Conservation (phyloP, 2,329 filamentous ascomycete genomes). For the Penicillium sp. region DNA sequence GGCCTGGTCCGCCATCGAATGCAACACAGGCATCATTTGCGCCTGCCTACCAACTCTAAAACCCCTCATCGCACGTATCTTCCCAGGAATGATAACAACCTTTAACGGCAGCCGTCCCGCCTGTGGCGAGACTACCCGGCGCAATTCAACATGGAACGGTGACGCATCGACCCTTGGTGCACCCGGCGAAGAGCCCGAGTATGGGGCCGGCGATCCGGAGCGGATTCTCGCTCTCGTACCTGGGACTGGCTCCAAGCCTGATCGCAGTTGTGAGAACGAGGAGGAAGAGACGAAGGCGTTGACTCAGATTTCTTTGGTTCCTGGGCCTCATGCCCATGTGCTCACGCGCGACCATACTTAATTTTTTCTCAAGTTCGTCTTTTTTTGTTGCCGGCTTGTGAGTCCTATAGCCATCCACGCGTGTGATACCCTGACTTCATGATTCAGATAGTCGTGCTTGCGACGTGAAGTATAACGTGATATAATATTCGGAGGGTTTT, state of each 20-base stretch:
- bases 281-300: constrained; percentile 13
- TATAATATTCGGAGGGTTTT: not conserved
- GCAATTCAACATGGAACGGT: constrained; percentile 30
- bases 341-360: not conserved
- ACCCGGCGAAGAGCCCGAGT: constrained; percentile 31
- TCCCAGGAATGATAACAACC: constrained; percentile 32
- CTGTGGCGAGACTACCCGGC: constrained; percentile 19
- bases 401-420: not conserved
- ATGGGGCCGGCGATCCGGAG: constrained; percentile 26
- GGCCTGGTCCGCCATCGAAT: constrained; percentile 42
- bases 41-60: constrained; percentile 43
- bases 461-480: not conserved
- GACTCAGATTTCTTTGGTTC: constrained; percentile 3
- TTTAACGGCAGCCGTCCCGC: constrained; percentile 20
- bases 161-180: constrained; percentile 29
- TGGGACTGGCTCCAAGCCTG: constrained; percentile 10
- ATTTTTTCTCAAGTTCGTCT: no score
- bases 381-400: not conserved
- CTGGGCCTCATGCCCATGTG: not conserved
- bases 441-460: not conserved
- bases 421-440: not conserved
- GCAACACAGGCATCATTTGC: constrained; percentile 43
- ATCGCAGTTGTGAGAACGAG: constrained; percentile 15
- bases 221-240: constrained; percentile 24
- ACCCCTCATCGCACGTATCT: constrained; percentile 33